Conservation (phyloP, 2,329 filamentous ascomycete species). For the Aspergillus ochraceus region DNA sequence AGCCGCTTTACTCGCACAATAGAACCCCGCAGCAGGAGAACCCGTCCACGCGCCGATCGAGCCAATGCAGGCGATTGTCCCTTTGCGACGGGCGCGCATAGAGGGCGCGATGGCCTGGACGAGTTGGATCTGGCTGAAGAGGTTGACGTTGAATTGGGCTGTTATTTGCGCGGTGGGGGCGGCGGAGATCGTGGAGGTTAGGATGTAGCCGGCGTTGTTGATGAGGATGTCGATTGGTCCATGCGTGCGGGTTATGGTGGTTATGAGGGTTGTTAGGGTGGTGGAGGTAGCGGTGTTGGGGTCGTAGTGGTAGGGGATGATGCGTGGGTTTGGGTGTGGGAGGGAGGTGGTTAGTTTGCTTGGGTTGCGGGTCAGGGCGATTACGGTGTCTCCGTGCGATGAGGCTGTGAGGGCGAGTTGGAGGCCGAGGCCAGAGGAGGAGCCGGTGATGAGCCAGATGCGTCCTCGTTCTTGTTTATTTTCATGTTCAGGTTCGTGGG, state of each 20-base stretch:
- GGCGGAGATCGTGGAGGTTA: constrained; percentile 26
- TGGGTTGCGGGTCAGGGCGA: constrained; percentile 50
- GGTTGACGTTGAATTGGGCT: constrained; percentile 31
- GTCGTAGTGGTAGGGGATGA: constrained; percentile 5
- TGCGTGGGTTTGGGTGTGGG: not conserved
- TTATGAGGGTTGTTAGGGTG: not conserved
- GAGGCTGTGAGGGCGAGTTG: constrained; percentile 48
- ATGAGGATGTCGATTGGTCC: constrained; percentile 47
- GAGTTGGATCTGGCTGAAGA: constrained; percentile 40
- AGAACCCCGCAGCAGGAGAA: constrained; percentile 33
- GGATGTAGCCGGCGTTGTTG: constrained; percentile 45
- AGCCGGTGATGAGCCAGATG: constrained; percentile 37
- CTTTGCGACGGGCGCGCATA: constrained; percentile 33
- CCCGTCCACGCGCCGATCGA: constrained; percentile 48
- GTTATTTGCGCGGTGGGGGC: constrained; percentile 1
- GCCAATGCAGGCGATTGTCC: constrained; percentile 46
- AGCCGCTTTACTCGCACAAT: constrained; percentile 48
- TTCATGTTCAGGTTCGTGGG: too few relatives aligned
- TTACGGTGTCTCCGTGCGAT: constrained; percentile 48
- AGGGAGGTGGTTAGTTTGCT: constrained; percentile 13
- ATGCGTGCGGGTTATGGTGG: not conserved
- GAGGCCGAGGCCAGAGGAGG: constrained; percentile 53
- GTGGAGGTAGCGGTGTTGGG: not conserved
- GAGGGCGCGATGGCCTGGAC: constrained; percentile 36
- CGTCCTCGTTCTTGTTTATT: too few relatives aligned